Evolutionary conservation across 495 filamentous ascomycete genomes (phyloP).

Genomic region (Poronia punctata): DNA sequence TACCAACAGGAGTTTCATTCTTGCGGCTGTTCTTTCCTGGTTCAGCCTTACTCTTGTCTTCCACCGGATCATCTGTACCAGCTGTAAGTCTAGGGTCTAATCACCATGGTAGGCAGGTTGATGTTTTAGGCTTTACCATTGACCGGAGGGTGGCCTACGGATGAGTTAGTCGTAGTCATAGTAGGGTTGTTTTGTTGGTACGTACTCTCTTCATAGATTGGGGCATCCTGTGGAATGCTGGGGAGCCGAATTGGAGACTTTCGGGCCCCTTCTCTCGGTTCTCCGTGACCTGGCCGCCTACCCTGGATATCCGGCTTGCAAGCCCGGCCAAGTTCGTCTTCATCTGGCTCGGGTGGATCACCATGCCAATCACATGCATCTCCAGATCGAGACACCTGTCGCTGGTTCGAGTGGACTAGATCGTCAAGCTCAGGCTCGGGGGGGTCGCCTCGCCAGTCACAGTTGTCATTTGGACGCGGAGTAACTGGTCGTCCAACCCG

Average conservation of each 20-base stretch:
- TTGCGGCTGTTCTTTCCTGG: neutral
- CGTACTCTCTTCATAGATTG: neutral
- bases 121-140: too few relatives aligned
- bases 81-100: neutral
- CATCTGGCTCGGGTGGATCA: conserved; percentile 1
- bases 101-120: too few relatives aligned
- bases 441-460: conserved; percentile 20
- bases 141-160: too few relatives aligned
- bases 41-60: neutral
- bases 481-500: neutral
- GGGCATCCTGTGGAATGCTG: neutral
- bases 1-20: neutral
- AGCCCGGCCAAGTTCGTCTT: conserved; percentile 2
- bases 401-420: conserved; percentile 10
- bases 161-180: too few relatives aligned
- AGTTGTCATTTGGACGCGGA: conserved; percentile 7
- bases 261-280: neutral
- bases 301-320: neutral
- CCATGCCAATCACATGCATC: conserved; percentile 8
- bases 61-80: neutral
- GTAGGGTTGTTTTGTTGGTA: too few relatives aligned
- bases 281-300: neutral
- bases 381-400: conserved; percentile 10
- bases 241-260: conserved; percentile 1
- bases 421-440: conserved; percentile 22